A percentile compares a stretch with the other conserved stretches of the same genome.
Evolutionary conservation across 1,284 basidiomycete species (phyloP).

Genomic region (Irpex rosettiformis): DNA sequence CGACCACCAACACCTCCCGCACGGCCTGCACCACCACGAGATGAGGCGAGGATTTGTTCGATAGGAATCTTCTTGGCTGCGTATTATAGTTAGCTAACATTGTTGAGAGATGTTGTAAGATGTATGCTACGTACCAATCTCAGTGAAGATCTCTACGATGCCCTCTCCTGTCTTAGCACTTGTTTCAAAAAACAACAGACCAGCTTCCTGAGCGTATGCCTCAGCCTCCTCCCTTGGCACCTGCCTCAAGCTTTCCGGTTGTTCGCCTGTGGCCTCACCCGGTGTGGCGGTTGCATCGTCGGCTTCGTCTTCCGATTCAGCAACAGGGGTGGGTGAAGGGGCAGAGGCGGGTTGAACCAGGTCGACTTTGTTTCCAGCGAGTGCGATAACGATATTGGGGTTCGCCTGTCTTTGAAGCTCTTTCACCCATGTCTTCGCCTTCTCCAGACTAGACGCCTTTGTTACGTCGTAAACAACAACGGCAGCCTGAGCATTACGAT

Average conservation of each 20-base stretch:
- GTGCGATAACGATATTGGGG: slow-evolving; percentile 97
- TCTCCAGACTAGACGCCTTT: slow-evolving; percentile 92
- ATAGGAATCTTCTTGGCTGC: slow-evolving; percentile 95
- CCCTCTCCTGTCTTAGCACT: slow-evolving; percentile 98
- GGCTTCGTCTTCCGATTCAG: slow-evolving; percentile 76
- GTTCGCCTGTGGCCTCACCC: slow-evolving; percentile 56
- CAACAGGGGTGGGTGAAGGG: slow-evolving; percentile 42
- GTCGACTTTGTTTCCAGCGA: slow-evolving; percentile 96
- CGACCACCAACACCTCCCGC: slow-evolving; percentile 56
- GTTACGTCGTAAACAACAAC: slow-evolving; percentile 99
- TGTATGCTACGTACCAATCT: slow-evolving; percentile 72
- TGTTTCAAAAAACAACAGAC: slow-evolving; percentile 96
- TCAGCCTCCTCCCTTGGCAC: slow-evolving; percentile 93
- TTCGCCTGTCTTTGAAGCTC: slow-evolving; percentile 98
- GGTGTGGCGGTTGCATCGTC: slow-evolving; percentile 87
- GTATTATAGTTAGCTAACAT: slow-evolving; percentile 10
- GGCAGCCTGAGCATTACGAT: slow-evolving; percentile 97
- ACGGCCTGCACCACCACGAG: slow-evolving; percentile 58
- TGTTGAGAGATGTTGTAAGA: not conserved
- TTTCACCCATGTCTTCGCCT: slow-evolving; percentile 99
- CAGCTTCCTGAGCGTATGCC: slow-evolving; percentile 92
- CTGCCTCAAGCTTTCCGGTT: slow-evolving; percentile 75
- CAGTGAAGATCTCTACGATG: slow-evolving; percentile 96
- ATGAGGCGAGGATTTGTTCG: slow-evolving; percentile 85
- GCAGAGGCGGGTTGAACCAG: slow-evolving; percentile 75